phyloP scores from a whole-genome alignment of 2,329 filamentous ascomycete genomes.

The Colletotrichum sp. region DNA sequence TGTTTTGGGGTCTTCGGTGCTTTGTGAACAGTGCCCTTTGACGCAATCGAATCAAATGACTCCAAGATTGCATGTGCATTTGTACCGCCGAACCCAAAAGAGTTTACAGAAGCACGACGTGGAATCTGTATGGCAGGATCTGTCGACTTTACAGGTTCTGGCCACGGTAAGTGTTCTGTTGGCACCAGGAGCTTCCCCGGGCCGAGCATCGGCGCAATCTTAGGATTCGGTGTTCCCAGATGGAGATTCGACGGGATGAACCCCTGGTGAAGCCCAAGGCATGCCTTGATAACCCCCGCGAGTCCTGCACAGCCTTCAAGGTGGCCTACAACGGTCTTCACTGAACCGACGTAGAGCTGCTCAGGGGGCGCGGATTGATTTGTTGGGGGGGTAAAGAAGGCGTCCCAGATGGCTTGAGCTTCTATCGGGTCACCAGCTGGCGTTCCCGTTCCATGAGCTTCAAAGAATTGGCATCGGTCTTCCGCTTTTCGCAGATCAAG shows the following conservation, averaged over 20 bases:
- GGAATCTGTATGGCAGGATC: neutral
- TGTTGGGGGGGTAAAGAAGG: neutral
- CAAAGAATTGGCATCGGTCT: constrained; percentile 23
- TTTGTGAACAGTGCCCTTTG: neutral
- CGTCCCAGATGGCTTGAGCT: constrained; percentile 30
- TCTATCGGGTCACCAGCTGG: constrained; percentile 42
- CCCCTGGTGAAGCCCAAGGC: constrained; percentile 22
- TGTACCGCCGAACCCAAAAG: constrained; percentile 51
- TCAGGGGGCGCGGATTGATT: neutral
- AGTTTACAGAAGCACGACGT: constrained; percentile 25
- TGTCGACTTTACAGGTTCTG: neutral
- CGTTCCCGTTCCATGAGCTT: constrained; percentile 45
- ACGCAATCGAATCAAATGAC: neutral
- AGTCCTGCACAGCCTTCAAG: constrained; percentile 30
- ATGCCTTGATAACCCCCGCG: constrained; percentile 30
- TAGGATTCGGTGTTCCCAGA: constrained; percentile 32
- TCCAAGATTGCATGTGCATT: constrained; percentile 47
- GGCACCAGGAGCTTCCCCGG: constrained; percentile 17
- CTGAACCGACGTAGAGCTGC: constrained; percentile 26
- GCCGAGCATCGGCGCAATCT: constrained; percentile 26
- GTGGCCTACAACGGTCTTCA: constrained; percentile 33
- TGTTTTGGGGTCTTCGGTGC: neutral
- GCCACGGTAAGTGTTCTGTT: constrained; percentile 23
- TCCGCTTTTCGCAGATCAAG: constrained; percentile 7
- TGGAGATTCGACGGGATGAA: constrained; percentile 33